Base-by-base conservation (phyloP, 2,329 filamentous ascomycete genomes). In the Lasiodiplodia theobromae region DNA sequence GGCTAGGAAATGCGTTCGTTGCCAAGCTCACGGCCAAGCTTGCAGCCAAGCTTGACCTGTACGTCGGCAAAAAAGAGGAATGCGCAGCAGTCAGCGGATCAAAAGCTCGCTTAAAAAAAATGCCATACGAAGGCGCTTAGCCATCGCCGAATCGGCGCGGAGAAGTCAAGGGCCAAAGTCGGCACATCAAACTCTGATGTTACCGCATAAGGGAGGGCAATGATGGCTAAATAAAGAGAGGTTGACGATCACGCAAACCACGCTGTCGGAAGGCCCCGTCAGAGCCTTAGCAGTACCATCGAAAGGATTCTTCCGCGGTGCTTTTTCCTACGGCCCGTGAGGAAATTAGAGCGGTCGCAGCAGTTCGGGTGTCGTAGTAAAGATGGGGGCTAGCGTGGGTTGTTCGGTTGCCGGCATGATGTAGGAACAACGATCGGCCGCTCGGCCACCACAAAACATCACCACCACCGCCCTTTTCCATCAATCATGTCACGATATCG, bases 161-260 rank as follows among this genome's bases (percentile, higher is more conserved):
- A 34, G 31, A 34, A 34, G 31, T 34, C 31, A 34, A 34, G 31
- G 31, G 31, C 7, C 31, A 34, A 34, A 34, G 31, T 34, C 31
- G 31, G 31, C 1, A 8, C 8, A 34, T 21, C 44, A 47, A 21
- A n/a, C 18, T 47, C 18, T 7, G 34, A 18, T 11, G 7, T 49
- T 31, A n/a, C 3, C 31, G 58, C 58, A 63, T 63, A n/a, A 28
- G 28, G 14, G 34, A 14, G 56, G 34, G 16, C 25, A 58, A 58
- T 40, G 31, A 63, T 63, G 40, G 58, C 40, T 51, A 34, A 51
- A 63, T 51, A 49, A 44, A 49, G 40, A 12, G 38, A 12, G 38
- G 37, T 28, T 34, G 25, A 63, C 58, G 25, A 51, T 63, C 57
- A 60, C 23, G 16, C 56, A 2, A 49, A 23, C 38, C 31, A 25